Evolutionary conservation across 495 filamentous ascomycete genomes (phyloP), one percentile per base, ranked within the genome.

Genomic region (Schizothecium vesticola): DNA sequence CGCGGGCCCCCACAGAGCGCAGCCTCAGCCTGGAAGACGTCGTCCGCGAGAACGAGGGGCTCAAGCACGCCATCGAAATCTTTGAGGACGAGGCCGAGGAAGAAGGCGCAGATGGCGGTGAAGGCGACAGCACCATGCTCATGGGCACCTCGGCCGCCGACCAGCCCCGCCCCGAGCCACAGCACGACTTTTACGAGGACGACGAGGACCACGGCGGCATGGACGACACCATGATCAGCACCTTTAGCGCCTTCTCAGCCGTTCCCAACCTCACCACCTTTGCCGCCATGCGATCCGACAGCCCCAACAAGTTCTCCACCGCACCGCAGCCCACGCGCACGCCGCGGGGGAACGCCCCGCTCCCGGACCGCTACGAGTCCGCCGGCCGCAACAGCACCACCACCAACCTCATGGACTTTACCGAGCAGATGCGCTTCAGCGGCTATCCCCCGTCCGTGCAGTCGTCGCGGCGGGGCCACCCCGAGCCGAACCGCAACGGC

Each of bases 351-450:
- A 65, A 64, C 24, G 69, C 74, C 64, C 58, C 61, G 56, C 28
- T 58, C 24, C 58, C 76, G 63, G 71, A 79, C 78, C 71, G 75
- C 68, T 63, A 71, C 25, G 75, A 76, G 1, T 77, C 84, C 16
- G 84, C 83, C 43, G 43, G 43, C 16, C 43, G 43, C 16, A 51
- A 51, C 36, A 86, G 86, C 36, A 89, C 87, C 10, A 89, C 87
- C 10, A 89, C 87, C n/a, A 91, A 91, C 31, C 84, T 98, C 29
- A 86, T 97, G 64, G 94, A 99, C 74, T 94, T 97, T 66, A 93
- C 91, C 1, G 91, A 92, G 51, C 90, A 94, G 71, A 83, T 93
- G 72, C 68, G 80, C 31, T 86, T 83, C 58, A 81, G 82, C 0
- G 72, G 76, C 2, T 79, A 82, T 64, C 67, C 76, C 2, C 75